Evolutionary conservation across 2,329 filamentous ascomycete species (phyloP).

Genomic region (Huntiella omanensis): DNA sequence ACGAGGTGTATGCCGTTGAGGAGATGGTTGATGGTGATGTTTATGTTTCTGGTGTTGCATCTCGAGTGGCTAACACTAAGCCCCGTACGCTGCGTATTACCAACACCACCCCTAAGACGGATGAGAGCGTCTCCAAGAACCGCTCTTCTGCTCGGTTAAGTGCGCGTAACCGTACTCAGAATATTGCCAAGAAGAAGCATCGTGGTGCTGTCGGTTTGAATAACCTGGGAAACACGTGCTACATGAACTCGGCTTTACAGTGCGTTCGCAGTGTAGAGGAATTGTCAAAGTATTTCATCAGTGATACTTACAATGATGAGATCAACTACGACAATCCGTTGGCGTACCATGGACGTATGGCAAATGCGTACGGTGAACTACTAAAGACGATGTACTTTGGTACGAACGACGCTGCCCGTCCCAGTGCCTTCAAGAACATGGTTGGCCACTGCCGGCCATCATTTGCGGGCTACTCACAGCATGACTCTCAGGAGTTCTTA

Average conservation of each 20-base stretch:
- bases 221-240: slow-evolving; percentile 94
- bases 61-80: not conserved
- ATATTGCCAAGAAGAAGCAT: slow-evolving; percentile 49
- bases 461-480: slow-evolving; percentile 88
- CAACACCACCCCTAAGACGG: slow-evolving; percentile 4
- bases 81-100: slow-evolving; percentile 11
- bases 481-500: slow-evolving; percentile 93
- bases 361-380: slow-evolving; percentile 62
- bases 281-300: slow-evolving; percentile 76
- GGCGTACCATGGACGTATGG: slow-evolving; percentile 69
- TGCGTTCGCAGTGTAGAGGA: slow-evolving; percentile 89
- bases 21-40: slow-evolving; percentile 45
- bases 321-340: slow-evolving; percentile 74
- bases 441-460: slow-evolving; percentile 50
- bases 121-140: slow-evolving; percentile 38
- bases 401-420: slow-evolving; percentile 49
- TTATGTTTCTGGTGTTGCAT: slow-evolving; percentile 24
- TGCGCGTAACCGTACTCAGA: slow-evolving; percentile 53
- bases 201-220: slow-evolving; percentile 64
- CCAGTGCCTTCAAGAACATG: slow-evolving; percentile 38
- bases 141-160: slow-evolving; percentile 40
- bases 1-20: slow-evolving; percentile 67
- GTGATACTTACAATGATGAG: slow-evolving; percentile 54
- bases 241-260: slow-evolving; percentile 96
- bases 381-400: slow-evolving; percentile 63